Evolutionary conservation across 177 flowering plant species (phyloP), one percentile per base, ranked within the genome.

Genomic region (Vitis hybrid): DNA sequence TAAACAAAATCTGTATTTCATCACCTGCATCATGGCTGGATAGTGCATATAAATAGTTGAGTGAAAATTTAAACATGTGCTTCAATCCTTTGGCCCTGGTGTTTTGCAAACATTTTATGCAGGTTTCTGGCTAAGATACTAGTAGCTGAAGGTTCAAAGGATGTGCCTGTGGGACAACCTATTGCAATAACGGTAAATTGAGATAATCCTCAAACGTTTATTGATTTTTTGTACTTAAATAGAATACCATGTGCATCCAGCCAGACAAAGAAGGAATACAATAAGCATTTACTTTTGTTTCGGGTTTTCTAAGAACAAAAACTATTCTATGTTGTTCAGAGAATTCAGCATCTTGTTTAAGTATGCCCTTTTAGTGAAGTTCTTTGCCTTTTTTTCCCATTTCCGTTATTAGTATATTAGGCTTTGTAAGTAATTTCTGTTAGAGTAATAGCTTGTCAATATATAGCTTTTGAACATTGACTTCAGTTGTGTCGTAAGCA

Each of bases 81-180:
- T 52, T 52, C 15, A 60, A 18, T 63, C 17, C 39, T 50, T 51
- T 67, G 51, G 11, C 17, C n/a, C 58, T 51, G 61, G 9, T 52
- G 68, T 56, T 48, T 63, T 11, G 19, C 23, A 34, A 11, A 11
- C 65, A 45, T 54, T 34, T 68, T 70, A 19, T 80, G 82, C 85
- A 89, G 93, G 61, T 87, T 64, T 75, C 70, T 89, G 73, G 93
- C 93, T 30, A 89, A 84, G 79, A 87, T 89, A 65, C 60, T 87
- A 67, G 86, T 77, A 56, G 86, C 89, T 79, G 91, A 87, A 72
- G 89, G 91, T 68, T 84, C 93, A 55, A 89, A 89, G 72, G 89
- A 89, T 80, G 86, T 89, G 32, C 86, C 82, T 49, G 87, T 86
- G 6, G 86, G 89, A 70, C 84, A 85, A 67, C 84, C 88, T 30